Percentiles rank a stretch among this genome's conserved stretches.
phyloP scores from a whole-genome alignment of 305 asterid genomes.

The Coffea humblotiana region DNA sequence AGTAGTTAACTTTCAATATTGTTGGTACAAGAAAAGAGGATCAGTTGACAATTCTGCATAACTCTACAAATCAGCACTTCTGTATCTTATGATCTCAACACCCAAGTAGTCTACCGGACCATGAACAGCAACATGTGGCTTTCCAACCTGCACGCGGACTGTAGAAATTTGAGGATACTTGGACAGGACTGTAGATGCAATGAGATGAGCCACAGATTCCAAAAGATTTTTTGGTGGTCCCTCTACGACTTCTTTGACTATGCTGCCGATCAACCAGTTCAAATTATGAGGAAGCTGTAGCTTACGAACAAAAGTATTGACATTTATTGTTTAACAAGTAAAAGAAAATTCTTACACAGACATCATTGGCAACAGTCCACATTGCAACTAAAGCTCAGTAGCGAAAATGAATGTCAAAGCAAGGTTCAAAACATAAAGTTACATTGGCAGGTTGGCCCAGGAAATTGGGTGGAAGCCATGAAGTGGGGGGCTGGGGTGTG shows the following conservation, averaged over 20 bases:
- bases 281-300: neutral
- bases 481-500: too few species aligned
- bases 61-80: constrained; percentile 22
- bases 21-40: too few species aligned
- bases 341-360: neutral
- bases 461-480: too few species aligned
- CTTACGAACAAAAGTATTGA: neutral
- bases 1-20: too few species aligned
- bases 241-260: constrained; percentile 65
- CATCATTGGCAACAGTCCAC: neutral
- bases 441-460: too few species aligned
- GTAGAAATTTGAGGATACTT: constrained; percentile 54
- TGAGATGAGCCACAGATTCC: constrained; percentile 70
- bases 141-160: constrained; percentile 71
- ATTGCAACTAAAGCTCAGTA: too few species aligned
- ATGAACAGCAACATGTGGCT: constrained; percentile 83
- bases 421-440: too few species aligned
- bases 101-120: constrained; percentile 86
- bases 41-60: neutral
- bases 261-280: constrained; percentile 41
- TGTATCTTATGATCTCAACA: constrained; percentile 65
- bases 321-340: neutral
- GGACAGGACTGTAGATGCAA: constrained; percentile 54
- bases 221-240: constrained; percentile 75
- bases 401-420: too few species aligned